phyloP scores from a whole-genome alignment of 768 basidiomycete genomes.

The Trametopsis cervina region DNA sequence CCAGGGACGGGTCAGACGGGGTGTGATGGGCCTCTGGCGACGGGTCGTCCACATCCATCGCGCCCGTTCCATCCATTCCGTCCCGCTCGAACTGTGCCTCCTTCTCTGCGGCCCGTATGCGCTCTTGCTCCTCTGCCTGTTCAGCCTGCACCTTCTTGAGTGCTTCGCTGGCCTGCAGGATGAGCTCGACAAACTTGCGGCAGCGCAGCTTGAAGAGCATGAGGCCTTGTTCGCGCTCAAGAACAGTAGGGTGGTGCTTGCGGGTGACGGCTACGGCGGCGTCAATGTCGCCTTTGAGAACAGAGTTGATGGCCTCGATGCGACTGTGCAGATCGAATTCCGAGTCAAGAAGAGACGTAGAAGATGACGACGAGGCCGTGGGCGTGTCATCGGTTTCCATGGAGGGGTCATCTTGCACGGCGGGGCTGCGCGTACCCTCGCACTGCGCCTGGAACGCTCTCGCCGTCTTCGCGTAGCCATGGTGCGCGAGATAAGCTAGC shows the following conservation, averaged over 20 bases:
- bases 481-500: constrained; percentile 73
- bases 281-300: constrained; percentile 67
- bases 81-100: constrained; percentile 25
- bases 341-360: constrained; percentile 24
- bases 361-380: constrained; percentile 9
- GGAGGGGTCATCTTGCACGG: constrained; percentile 10
- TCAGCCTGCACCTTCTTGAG: constrained; percentile 49
- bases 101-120: constrained; percentile 16
- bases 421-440: constrained; percentile 12
- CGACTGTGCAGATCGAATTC: constrained; percentile 55
- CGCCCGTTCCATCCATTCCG: constrained; percentile 32
- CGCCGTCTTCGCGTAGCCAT: constrained; percentile 73
- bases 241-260: constrained; percentile 52
- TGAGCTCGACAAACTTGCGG: constrained; percentile 80
- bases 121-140: constrained; percentile 25
- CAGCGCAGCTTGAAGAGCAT: constrained; percentile 80
- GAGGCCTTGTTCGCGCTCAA: constrained; percentile 60
- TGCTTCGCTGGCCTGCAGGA: constrained; percentile 62
- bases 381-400: constrained; percentile 4
- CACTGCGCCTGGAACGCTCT: constrained; percentile 57
- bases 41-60: constrained; percentile 56
- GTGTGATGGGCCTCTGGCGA: constrained; percentile 23
- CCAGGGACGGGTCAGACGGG: constrained; percentile 8
- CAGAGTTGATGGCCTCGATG: constrained; percentile 63
- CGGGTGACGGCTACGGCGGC: constrained; percentile 51